A percentile compares a stretch with the other conserved stretches of the same genome.
Evolutionary conservation across 352 stramenopile genomes (phyloP).

Genomic region (Globisporangium mamillatum): DNA sequence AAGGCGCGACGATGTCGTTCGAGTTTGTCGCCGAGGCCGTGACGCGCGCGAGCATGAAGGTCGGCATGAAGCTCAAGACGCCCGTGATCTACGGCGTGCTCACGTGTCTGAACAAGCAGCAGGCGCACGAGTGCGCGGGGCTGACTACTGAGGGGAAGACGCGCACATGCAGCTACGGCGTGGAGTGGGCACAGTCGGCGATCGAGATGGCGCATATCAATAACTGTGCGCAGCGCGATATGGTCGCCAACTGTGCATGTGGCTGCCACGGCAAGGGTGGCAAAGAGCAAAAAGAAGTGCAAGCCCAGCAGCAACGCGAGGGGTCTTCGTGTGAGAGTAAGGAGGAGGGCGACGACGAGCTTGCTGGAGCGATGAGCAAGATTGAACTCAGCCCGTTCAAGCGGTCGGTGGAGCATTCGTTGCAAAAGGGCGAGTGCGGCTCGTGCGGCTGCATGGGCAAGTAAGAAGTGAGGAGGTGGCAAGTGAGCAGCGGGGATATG

Average conservation of each 20-base stretch:
- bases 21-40: conserved; percentile 24
- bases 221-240: neutral
- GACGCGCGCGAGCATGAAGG: conserved; percentile 25
- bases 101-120: conserved; percentile 13
- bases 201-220: conserved; percentile 89
- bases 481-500: neutral
- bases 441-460: conserved; percentile 7
- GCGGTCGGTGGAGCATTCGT: conserved; percentile 6
- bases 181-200: conserved; percentile 89
- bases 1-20: conserved; percentile 20
- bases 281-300: neutral
- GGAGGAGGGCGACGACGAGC: neutral
- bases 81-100: conserved; percentile 26
- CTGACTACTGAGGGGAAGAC: conserved; percentile 11
- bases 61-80: conserved; percentile 25
- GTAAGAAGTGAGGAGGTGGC: neutral
- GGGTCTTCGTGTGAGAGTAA: neutral
- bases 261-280: conserved; percentile 9
- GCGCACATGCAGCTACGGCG: conserved; percentile 71
- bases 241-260: conserved; percentile 13
- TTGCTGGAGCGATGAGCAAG: neutral
- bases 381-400: neutral
- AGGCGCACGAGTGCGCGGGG: conserved; percentile 18
- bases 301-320: neutral
- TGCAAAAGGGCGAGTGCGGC: conserved; percentile 13